Conservation (phyloP, 1,139 yeast species). For the Pneumocystis canis region DNA sequence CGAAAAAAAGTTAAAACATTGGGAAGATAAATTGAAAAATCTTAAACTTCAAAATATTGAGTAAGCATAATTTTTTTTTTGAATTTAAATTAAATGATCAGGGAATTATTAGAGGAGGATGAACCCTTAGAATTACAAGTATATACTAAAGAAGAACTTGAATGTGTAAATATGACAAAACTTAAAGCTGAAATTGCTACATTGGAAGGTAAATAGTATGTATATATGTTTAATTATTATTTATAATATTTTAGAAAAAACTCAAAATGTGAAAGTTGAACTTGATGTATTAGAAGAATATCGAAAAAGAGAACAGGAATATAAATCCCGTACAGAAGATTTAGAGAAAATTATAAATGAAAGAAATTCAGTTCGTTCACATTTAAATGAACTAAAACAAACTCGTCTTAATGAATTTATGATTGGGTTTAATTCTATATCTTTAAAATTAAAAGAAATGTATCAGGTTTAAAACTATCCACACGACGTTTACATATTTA, state of each 20-base stretch:
- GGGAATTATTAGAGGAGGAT: conserved; percentile 10
- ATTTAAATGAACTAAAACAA: conserved; percentile 56
- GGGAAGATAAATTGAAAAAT: conserved; percentile 16
- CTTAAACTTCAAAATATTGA: conserved; percentile 21
- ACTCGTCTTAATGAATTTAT: conserved; percentile 76
- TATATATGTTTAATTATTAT: not conserved
- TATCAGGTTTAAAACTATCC: conserved; percentile 36
- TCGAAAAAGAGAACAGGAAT: conserved; percentile 52
- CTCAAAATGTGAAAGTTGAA: conserved; percentile 51
- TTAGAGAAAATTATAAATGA: conserved; percentile 50
- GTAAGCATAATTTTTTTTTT: conserved; percentile 13
- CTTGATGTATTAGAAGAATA: conserved; percentile 67
- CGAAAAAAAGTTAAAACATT: conserved; percentile 25
- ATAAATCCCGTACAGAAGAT: conserved; percentile 44
- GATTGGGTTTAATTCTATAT: conserved; percentile 79
- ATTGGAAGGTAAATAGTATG: conserved; percentile 28
- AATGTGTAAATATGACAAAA: conserved; percentile 34
- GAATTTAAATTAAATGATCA: conserved; percentile 18
- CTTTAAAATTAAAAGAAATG: conserved; percentile 86
- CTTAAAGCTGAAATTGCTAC: conserved; percentile 40
- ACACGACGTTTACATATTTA: not conserved
- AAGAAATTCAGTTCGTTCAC: conserved; percentile 51
- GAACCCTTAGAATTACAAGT: conserved; percentile 24
- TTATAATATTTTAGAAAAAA: conserved; percentile 24
- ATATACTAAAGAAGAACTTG: conserved; percentile 41